phyloP scores from a whole-genome alignment of 768 basidiomycete genomes.

The Pleurotus sapidus region DNA sequence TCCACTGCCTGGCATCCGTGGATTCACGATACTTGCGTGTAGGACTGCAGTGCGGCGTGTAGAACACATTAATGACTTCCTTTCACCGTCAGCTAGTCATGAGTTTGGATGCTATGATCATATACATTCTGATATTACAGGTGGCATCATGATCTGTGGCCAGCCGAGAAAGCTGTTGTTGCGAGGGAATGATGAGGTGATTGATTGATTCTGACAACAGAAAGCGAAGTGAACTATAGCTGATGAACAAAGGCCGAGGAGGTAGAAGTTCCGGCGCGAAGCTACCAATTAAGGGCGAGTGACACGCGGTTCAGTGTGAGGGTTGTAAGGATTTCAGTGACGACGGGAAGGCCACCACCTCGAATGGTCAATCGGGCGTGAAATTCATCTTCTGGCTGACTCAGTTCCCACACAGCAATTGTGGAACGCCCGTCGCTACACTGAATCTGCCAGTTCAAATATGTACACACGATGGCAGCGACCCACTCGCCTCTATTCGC shows the following conservation, averaged over 20 bases:
- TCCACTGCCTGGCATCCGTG: too few relatives aligned
- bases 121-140: constrained; percentile 6
- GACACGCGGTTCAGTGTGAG: constrained; percentile 75
- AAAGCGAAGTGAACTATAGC: constrained; percentile 1
- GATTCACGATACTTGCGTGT: too few relatives aligned
- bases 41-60: not conserved
- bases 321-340: constrained; percentile 78
- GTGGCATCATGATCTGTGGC: not conserved
- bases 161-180: not conserved
- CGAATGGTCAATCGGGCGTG: constrained; percentile 60
- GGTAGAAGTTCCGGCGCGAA: not conserved
- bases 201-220: constrained; percentile 6
- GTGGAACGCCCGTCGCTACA: constrained; percentile 60
- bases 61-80: not conserved
- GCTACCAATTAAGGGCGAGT: constrained; percentile 52
- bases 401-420: constrained; percentile 69
- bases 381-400: constrained; percentile 52
- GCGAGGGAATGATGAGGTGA: constrained; percentile 10
- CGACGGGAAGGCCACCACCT: constrained; percentile 52
- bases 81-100: not conserved
- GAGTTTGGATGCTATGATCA: constrained; percentile 1
- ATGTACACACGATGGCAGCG: not conserved
- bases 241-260: not conserved
- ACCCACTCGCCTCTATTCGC: constrained; percentile 64
- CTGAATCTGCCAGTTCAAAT: constrained; percentile 28